Evolutionary conservation across 768 basidiomycete genomes (phyloP).

Genomic region (Boletus subcaerulescens): DNA sequence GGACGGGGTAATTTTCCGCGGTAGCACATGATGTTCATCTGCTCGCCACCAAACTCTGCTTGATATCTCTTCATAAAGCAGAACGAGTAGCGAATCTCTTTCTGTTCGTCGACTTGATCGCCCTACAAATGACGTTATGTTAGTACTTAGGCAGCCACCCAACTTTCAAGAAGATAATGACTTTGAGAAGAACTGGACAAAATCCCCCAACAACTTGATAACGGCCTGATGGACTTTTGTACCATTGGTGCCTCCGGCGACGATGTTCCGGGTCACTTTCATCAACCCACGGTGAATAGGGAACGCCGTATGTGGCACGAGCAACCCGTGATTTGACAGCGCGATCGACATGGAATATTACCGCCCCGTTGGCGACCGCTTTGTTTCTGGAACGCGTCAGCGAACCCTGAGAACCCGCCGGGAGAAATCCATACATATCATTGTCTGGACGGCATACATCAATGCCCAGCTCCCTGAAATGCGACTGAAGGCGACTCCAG

Average conservation of each 20-base stretch:
- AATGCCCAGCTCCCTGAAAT: slow-evolving; percentile 1
- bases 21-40: neutral
- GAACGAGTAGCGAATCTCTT: neutral
- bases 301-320: slow-evolving; percentile 1
- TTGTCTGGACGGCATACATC: slow-evolving; percentile 5
- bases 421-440: slow-evolving; percentile 1
- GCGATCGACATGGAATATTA: slow-evolving; percentile 2
- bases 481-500: slow-evolving; percentile 2
- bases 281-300: neutral
- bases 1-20: neutral
- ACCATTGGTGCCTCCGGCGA: neutral
- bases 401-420: neutral
- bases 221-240: neutral
- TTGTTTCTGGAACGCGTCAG: slow-evolving; percentile 3
- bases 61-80: too few species aligned
- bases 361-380: slow-evolving; percentile 8
- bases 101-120: neutral
- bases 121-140: neutral
- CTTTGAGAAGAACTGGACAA: slow-evolving; percentile 1
- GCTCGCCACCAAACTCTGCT: neutral
- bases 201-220: neutral
- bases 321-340: slow-evolving; percentile 1
- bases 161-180: neutral
- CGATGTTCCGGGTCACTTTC: slow-evolving; percentile 2
- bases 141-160: neutral